Percentiles rank a stretch among this genome's conserved stretches.
Evolutionary conservation across 1,139 yeast genomes (phyloP).

Genomic region (Scheffersomyces stambukii): DNA sequence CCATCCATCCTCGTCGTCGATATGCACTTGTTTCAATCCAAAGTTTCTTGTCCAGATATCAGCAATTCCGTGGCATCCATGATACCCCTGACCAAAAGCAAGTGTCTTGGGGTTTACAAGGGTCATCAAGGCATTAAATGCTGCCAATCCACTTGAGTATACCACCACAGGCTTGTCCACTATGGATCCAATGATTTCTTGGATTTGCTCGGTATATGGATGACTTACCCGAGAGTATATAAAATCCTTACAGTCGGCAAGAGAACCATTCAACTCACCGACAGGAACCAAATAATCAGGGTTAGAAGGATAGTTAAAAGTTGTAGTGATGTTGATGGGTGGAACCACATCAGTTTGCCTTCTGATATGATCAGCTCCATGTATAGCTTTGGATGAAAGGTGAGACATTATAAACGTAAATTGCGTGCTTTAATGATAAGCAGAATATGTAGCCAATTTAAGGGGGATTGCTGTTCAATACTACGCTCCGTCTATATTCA

Average conservation of each 20-base stretch:
- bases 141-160: conserved; percentile 76
- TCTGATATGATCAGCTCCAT: conserved; percentile 52
- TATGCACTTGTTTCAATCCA: conserved; percentile 49
- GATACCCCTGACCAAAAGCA: conserved; percentile 78
- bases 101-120: conserved; percentile 70
- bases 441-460: no score
- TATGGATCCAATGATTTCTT: conserved; percentile 57
- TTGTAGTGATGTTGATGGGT: conserved; percentile 80
- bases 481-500: no score
- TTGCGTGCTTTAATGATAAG: no score
- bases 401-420: conserved; percentile 36
- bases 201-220: conserved; percentile 67
- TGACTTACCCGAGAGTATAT: conserved; percentile 69
- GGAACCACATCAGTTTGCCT: conserved; percentile 61
- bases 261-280: conserved; percentile 26
- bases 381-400: conserved; percentile 52
- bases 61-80: conserved; percentile 74
- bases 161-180: conserved; percentile 53
- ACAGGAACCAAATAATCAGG: conserved; percentile 50
- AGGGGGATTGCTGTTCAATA: no score
- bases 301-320: conserved; percentile 60
- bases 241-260: conserved; percentile 11
- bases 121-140: conserved; percentile 73
- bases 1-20: conserved; percentile 49
- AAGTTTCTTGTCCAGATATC: conserved; percentile 58